Base-by-base conservation (phyloP, 148 eudicot genomes). In the Linanthus parryae region DNA sequence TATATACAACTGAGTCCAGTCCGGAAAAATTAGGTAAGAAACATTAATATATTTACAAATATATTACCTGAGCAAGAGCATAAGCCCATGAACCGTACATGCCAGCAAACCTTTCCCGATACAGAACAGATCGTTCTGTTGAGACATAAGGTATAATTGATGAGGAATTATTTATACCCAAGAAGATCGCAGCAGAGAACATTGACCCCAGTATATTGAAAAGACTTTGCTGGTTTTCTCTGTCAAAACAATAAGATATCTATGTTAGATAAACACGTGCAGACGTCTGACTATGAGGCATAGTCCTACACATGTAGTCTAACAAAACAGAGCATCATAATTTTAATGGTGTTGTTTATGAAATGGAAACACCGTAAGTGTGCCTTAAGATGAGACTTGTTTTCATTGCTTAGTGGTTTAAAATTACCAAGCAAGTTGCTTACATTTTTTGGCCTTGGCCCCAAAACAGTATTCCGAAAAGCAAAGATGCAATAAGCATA, bases 21-120 rank as follows among this genome's bases (percentile, higher is more conserved):
- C 16, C 45, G 16, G 6, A 42, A 42, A 23, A 8, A 13, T 42
- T 17, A 42, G 12, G 15, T 43, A 26, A 18, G 25, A 17, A 3
- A 19, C 17, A 5, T 5, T 45, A 16, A 9, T 26, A 23, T 22
- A 0, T n/a, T n/a, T 14, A 15, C n/a, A 5, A 43, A 31, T 2
- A 21, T 8, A 35, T 42, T 70, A 85, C 94, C 94, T 85, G 95
- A 10, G 89, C 89, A 54, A 70, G 69, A 56, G 89, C 73, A 59
- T 73, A 82, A 24, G 81, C 85, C 83, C 80, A 82, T 5, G 85
- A 52, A 20, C 77, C 71, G 58, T 85, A 85, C 95, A 82, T 85
- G 53, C 89, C 85, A 4, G 95, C 80, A 67, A 82, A 85, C 67
- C 68, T 74, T 74, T 85, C 95, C 44, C 95, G 71, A 51, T 72